phyloP scores from a whole-genome alignment of 2,329 filamentous ascomycete genomes.

The Arthrobotrys sphaeroides region DNA sequence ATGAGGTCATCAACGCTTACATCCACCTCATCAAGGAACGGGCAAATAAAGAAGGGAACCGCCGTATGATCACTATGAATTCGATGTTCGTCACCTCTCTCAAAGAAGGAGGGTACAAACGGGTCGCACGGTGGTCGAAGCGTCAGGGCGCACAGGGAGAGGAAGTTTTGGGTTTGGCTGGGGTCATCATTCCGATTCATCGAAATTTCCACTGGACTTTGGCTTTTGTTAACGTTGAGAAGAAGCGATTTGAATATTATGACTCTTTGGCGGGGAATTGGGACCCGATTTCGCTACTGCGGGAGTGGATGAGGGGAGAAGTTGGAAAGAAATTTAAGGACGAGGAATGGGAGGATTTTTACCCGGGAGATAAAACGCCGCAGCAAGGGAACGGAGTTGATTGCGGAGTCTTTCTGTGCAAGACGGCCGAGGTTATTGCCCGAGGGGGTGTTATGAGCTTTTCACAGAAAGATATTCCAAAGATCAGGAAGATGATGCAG shows the following conservation, averaged over 20 bases:
- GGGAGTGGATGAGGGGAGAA: slow-evolving; percentile 55
- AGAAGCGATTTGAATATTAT: slow-evolving; percentile 57
- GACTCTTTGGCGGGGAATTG: slow-evolving; percentile 56
- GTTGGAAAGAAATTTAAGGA: slow-evolving; percentile 49
- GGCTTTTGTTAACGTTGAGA: slow-evolving; percentile 55
- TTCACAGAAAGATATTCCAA: slow-evolving; percentile 55
- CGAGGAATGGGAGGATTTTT: slow-evolving; percentile 55
- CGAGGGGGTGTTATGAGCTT: slow-evolving; percentile 53
- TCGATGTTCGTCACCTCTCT: slow-evolving; percentile 53
- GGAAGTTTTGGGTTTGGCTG: slow-evolving; percentile 54
- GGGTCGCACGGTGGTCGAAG: slow-evolving; percentile 55
- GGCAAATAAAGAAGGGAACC: slow-evolving; percentile 39
- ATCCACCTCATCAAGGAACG: slow-evolving; percentile 55
- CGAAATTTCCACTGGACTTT: slow-evolving; percentile 56
- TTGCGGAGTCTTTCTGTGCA: slow-evolving; percentile 57
- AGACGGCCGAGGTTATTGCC: slow-evolving; percentile 56
- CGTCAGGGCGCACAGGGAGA: slow-evolving; percentile 46
- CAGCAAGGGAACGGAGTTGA: slow-evolving; percentile 55
- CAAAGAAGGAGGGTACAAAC: slow-evolving; percentile 36
- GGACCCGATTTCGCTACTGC: slow-evolving; percentile 49
- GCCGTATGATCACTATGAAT: slow-evolving; percentile 51
- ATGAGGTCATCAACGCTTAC: slow-evolving; percentile 57
- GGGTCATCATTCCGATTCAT: slow-evolving; percentile 56
- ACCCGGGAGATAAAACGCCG: slow-evolving; percentile 39
- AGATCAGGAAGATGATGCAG: slow-evolving; percentile 55